Evolutionary conservation across 2,329 filamentous ascomycete species (phyloP).

Genomic region (Hypoxylon sp.): DNA sequence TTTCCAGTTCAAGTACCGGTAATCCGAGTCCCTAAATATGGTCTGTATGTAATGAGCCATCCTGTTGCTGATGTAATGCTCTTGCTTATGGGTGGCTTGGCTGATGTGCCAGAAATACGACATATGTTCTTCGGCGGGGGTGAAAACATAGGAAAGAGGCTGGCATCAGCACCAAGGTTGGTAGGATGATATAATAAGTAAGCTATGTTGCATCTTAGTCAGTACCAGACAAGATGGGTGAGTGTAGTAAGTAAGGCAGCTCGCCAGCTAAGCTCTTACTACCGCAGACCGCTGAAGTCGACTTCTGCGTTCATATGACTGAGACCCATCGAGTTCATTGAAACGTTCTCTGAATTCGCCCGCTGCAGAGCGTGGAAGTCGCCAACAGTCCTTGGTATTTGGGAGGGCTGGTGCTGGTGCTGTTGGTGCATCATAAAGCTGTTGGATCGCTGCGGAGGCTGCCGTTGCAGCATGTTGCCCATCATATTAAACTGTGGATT

Average conservation of each 20-base stretch:
- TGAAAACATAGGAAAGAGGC: conserved; percentile 1
- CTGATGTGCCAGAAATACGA: neutral
- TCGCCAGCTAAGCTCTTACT: conserved; percentile 24
- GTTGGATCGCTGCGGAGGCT: conserved; percentile 49
- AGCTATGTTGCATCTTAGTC: neutral
- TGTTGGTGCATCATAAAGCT: conserved; percentile 52
- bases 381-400: conserved; percentile 53
- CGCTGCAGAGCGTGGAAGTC: conserved; percentile 61
- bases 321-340: conserved; percentile 48
- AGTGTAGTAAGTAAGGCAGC: neutral
- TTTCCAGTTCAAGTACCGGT: neutral
- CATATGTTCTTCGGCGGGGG: conserved; percentile 6
- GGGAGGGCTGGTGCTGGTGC: conserved; percentile 42
- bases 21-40: neutral
- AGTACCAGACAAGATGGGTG: neutral
- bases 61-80: conserved; percentile 5
- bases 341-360: conserved; percentile 51
- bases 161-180: neutral
- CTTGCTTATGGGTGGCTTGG: conserved; percentile 1
- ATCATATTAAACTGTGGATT: conserved; percentile 44
- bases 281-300: conserved; percentile 52
- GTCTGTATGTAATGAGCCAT: neutral
- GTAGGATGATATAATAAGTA: conserved; percentile 7
- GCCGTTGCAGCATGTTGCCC: conserved; percentile 47
- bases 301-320: conserved; percentile 50